A percentile compares a stretch with the other conserved stretches of the same genome.
These are phyloP conservation scores for Melaleuca quinquenervia DNA, from an alignment of 345 rosid species.

Conservation along the genomic window DNA sequence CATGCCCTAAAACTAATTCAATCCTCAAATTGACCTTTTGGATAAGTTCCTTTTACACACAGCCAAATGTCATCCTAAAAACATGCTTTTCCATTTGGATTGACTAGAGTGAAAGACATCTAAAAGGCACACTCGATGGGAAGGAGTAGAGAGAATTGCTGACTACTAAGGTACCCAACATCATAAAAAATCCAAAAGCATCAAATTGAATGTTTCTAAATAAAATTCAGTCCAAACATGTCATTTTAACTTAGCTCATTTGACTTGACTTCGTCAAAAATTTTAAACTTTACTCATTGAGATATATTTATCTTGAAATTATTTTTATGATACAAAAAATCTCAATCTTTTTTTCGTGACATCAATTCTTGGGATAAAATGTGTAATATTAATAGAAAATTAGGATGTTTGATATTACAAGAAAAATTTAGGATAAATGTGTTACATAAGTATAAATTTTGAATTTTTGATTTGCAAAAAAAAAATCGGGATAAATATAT, in stretches of 20 bases:
- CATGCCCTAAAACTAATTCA: not conserved
- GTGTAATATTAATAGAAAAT: no score
- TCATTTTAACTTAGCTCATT: rapidly evolving
- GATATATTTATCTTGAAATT: no score
- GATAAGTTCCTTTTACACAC: rapidly evolving
- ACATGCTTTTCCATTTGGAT: rapidly evolving
- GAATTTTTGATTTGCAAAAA: no score
- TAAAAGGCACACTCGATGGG: rapidly evolving
- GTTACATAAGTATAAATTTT: no score
- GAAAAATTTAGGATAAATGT: no score
- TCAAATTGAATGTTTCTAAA: rapidly evolving
- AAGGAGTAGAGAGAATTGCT: rapidly evolving
- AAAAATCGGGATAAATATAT: no score
- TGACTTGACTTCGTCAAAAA: not conserved
- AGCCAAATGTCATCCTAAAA: rapidly evolving
- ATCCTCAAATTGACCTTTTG: not conserved
- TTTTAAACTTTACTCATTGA: no score
- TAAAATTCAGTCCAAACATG: rapidly evolving
- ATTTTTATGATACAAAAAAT: no score
- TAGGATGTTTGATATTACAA: no score
- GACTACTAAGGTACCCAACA: rapidly evolving
- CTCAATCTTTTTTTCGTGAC: no score
- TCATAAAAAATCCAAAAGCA: not conserved
- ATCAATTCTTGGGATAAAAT: no score
- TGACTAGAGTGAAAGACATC: rapidly evolving